These are phyloP conservation scores for Actinomortierella ambigua DNA, from an alignment of 371 early-diverging fungal species.

Conservation along the genomic window DNA sequence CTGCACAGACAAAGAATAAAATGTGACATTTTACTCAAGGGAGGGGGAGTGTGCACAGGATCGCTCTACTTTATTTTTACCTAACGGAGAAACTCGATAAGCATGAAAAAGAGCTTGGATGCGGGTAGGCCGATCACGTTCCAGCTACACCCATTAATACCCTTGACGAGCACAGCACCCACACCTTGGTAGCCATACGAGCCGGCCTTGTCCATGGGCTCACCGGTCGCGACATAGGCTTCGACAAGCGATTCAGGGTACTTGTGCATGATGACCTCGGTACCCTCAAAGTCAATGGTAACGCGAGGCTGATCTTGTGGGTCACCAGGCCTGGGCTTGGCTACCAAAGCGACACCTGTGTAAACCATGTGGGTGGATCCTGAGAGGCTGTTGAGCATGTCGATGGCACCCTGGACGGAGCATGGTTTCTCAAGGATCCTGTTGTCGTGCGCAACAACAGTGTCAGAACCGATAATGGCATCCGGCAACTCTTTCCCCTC, in stretches of 20 bases:
- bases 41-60: too few relatives aligned
- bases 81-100: slow-evolving; percentile 21
- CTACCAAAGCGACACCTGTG: slow-evolving; percentile 67
- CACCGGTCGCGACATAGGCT: slow-evolving; percentile 72
- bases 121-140: slow-evolving; percentile 62
- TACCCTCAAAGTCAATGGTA: slow-evolving; percentile 50
- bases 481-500: slow-evolving; percentile 53
- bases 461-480: slow-evolving; percentile 83
- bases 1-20: too few relatives aligned
- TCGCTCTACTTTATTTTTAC: not conserved
- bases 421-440: slow-evolving; percentile 67
- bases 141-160: slow-evolving; percentile 80
- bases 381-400: slow-evolving; percentile 59
- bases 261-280: slow-evolving; percentile 49
- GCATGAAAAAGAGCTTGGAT: slow-evolving; percentile 39
- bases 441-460: slow-evolving; percentile 68
- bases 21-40: too few relatives aligned
- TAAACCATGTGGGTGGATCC: slow-evolving; percentile 66
- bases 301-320: slow-evolving; percentile 22
- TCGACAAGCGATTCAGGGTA: slow-evolving; percentile 56
- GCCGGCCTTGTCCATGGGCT: slow-evolving; percentile 85
- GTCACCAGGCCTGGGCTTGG: slow-evolving; percentile 19
- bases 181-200: slow-evolving; percentile 86
- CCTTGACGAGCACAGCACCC: slow-evolving; percentile 72
- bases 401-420: slow-evolving; percentile 56